These are phyloP conservation scores for Pseudogymnoascus sp. DNA, from an alignment of 2,329 filamentous ascomycete genomes.

Conservation along the genomic window DNA sequence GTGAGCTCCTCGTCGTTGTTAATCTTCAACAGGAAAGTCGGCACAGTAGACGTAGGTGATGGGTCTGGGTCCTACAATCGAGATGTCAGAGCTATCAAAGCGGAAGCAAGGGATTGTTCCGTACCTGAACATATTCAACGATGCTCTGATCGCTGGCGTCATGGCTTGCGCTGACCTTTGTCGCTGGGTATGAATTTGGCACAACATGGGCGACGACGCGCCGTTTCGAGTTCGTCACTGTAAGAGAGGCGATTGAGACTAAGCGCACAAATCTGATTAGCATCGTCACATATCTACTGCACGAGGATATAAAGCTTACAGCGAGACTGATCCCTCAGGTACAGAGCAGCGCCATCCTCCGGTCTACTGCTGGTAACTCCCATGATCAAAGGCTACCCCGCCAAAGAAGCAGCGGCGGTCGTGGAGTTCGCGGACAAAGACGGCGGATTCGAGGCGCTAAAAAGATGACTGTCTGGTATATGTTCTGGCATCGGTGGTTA, in stretches of 20 bases:
- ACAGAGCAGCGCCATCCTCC: conserved; percentile 74
- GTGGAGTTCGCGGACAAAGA: not conserved
- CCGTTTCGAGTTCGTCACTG: conserved; percentile 71
- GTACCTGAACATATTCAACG: conserved; percentile 88
- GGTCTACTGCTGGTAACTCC: conserved; percentile 84
- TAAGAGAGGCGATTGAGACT: conserved; percentile 85
- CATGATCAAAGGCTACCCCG: conserved; percentile 50
- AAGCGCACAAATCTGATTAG: conserved; percentile 16
- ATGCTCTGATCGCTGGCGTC: conserved; percentile 66
- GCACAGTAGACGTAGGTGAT: conserved; percentile 40
- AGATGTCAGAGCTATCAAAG: not conserved
- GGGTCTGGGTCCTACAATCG: conserved; percentile 66
- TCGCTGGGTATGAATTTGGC: conserved; percentile 84
- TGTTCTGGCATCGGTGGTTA: conserved; percentile 5
- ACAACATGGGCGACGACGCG: conserved; percentile 69
- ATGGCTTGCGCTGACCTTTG: conserved; percentile 65
- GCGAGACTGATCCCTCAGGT: conserved; percentile 84
- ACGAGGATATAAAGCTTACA: conserved; percentile 51
- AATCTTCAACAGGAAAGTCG: conserved; percentile 78
- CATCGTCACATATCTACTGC: not conserved
- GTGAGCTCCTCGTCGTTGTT: conserved; percentile 85
- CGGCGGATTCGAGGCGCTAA: not conserved
- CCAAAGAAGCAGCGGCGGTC: conserved; percentile 14
- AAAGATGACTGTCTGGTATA: not conserved
- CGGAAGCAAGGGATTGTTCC: conserved; percentile 21